phyloP scores from a whole-genome alignment of 495 filamentous ascomycete species.

The Corynascus novoguineensis region DNA sequence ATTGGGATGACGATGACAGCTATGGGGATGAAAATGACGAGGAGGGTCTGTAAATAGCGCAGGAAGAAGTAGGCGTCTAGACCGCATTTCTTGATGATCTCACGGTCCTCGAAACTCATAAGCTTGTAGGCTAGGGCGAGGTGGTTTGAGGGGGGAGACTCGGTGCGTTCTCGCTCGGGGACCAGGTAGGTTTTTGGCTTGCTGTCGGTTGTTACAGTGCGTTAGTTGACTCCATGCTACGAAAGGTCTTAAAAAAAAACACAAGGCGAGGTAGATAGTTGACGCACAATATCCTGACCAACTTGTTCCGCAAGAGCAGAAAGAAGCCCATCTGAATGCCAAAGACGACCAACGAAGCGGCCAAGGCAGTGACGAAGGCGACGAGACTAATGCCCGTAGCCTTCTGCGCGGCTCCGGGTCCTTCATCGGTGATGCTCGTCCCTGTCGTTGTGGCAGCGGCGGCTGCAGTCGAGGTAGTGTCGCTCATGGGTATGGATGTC shows the following conservation, averaged over 20 bases:
- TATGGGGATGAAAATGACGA: constrained; percentile 85
- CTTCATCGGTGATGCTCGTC: not conserved
- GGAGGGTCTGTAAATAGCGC: constrained; percentile 85
- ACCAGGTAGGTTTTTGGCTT: constrained; percentile 89
- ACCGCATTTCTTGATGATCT: constrained; percentile 91
- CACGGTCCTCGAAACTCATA: constrained; percentile 72
- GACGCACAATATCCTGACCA: constrained; percentile 82
- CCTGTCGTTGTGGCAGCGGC: not conserved
- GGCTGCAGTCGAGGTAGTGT: constrained; percentile 7
- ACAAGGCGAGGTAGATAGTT: not conserved
- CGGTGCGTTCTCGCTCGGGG: constrained; percentile 75
- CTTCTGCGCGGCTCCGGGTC: constrained; percentile 34
- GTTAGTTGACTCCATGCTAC: not conserved
- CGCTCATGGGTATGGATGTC: constrained; percentile 1
- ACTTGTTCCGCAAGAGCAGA: constrained; percentile 66
- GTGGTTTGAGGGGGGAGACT: constrained; percentile 63
- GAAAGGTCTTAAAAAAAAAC: not conserved
- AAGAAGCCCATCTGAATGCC: constrained; percentile 73
- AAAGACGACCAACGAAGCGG: constrained; percentile 66
- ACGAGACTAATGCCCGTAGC: constrained; percentile 52
- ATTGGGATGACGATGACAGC: constrained; percentile 76
- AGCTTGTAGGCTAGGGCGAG: constrained; percentile 64
- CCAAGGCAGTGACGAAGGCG: constrained; percentile 72
- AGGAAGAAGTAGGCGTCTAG: constrained; percentile 98
- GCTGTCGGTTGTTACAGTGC: constrained; percentile 37